Evolutionary conservation across 192 early-diverging fungal species (phyloP).

Genomic region (Backusella westeae): DNA sequence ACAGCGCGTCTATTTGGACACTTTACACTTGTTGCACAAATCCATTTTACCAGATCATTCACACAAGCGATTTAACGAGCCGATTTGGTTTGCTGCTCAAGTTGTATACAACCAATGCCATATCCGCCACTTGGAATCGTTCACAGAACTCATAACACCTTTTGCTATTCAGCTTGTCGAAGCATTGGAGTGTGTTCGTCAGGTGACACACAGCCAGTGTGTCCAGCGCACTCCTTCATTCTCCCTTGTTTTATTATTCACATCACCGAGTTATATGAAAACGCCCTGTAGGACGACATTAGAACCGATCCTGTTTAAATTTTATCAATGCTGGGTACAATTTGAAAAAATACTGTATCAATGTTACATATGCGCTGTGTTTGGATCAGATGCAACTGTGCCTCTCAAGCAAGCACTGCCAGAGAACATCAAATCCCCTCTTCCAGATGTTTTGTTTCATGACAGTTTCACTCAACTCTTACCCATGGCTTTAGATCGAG

Average conservation of each 20-base stretch:
- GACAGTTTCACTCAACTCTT: constrained; percentile 12
- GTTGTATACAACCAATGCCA: neutral
- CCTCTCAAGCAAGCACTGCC: neutral
- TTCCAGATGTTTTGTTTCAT: neutral
- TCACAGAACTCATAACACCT: neutral
- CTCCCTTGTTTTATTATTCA: neutral
- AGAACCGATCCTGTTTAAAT: neutral
- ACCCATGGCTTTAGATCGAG: constrained; percentile 6
- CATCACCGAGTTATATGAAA: neutral
- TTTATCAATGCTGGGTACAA: neutral
- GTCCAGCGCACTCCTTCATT: neutral
- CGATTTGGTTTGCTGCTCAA: constrained; percentile 17
- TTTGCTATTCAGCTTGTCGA: neutral
- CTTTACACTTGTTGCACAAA: constrained; percentile 12
- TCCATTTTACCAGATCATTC: neutral
- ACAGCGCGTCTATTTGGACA: constrained; percentile 12
- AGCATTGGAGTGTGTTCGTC: neutral
- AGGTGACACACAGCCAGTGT: neutral
- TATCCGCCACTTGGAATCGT: constrained; percentile 10
- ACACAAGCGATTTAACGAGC: constrained; percentile 6
- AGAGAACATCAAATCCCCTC: neutral
- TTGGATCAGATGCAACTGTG: constrained; percentile 10
- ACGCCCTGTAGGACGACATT: neutral
- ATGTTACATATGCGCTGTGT: constrained; percentile 6
- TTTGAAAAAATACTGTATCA: constrained; percentile 13